Evolutionary conservation across 129 eudicot species (phyloP), one percentile per base, ranked within the genome.

Genomic region (Cynara cardunculus): DNA sequence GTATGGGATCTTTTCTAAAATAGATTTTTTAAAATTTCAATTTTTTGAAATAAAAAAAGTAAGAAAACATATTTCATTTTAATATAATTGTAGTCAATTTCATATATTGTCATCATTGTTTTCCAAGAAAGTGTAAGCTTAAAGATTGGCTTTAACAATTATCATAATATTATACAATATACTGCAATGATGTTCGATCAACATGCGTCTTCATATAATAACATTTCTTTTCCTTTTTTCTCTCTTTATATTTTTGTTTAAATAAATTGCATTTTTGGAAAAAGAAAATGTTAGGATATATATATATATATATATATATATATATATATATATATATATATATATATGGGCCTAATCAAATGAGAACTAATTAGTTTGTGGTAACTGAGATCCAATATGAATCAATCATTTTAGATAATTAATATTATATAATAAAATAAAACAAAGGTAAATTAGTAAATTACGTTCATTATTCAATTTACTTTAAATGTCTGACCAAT

Each of bases 151-250:
- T 59, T 56, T 75, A 76, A 31, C 13, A 61, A 30, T 21, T 18
- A n/a, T 65, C 25, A 34, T 34, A 62, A 24, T 7, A 62, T 62
- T 30, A 9, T 24, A 56, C 25, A 9, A 37, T 8, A 77, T 66
- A 77, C 66, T 14, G 74, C 41, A 77, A 77, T 77, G 65, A 77
- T 77, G 65, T 66, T 65, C 10, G 39, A 77, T 31, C 10, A 77
- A 66, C 81, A 77, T 66, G 81, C 74, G 74, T 66, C 25, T n/a
- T 35, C 30, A 65, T 37, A 22, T 66, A 35, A 77, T 31, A 77
- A 62, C 72, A 75, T 62, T 64, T 64, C 39, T 34, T 18, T 61
- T 24, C 31, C 65, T 56, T 19, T 56, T 28, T 10, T 21, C 65
- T 73, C 13, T 24, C 5, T 24, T 64, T 64, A 64, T 56, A 56